These are phyloP conservation scores for Rhodomyrtus psidioides DNA, from an alignment of 441 rosid species.

Conservation along the genomic window DNA sequence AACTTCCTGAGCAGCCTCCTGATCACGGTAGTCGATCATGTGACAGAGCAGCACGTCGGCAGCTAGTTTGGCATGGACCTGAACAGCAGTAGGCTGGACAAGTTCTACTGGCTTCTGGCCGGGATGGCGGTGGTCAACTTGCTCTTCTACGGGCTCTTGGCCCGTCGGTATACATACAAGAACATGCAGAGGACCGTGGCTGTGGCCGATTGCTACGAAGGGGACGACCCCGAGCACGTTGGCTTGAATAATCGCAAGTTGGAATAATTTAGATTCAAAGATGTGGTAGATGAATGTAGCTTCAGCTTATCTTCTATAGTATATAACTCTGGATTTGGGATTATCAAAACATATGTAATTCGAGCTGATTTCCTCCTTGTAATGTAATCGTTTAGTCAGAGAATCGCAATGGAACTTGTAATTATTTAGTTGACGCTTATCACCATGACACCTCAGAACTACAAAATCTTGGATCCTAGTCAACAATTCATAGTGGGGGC, in stretches of 20 bases:
- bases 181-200: constrained; percentile 39
- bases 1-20: constrained; percentile 63
- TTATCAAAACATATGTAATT: neutral
- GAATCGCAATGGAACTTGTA: neutral
- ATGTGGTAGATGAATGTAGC: neutral
- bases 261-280: neutral
- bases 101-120: constrained; percentile 71
- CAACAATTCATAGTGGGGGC: neutral
- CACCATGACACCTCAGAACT: neutral
- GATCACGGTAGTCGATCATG: constrained; percentile 47
- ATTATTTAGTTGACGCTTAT: neutral
- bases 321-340: neutral
- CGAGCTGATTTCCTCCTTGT: neutral
- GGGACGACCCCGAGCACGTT: constrained; percentile 8
- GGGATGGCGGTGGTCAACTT: constrained; percentile 37
- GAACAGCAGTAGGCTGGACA: constrained; percentile 69
- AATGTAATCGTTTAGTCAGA: neutral
- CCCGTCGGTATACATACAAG: constrained; percentile 67
- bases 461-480: too few relatives aligned
- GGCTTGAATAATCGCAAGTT: neutral
- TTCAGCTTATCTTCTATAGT: too few relatives aligned
- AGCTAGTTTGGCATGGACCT: constrained; percentile 83
- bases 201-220: constrained; percentile 40
- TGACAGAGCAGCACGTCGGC: constrained; percentile 36
- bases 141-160: constrained; percentile 46